A percentile compares a stretch with the other conserved stretches of the same genome.
These are phyloP conservation scores for Bipolaris sorokiniana DNA, from an alignment of 2,329 filamentous ascomycete species.

Conservation along the genomic window DNA sequence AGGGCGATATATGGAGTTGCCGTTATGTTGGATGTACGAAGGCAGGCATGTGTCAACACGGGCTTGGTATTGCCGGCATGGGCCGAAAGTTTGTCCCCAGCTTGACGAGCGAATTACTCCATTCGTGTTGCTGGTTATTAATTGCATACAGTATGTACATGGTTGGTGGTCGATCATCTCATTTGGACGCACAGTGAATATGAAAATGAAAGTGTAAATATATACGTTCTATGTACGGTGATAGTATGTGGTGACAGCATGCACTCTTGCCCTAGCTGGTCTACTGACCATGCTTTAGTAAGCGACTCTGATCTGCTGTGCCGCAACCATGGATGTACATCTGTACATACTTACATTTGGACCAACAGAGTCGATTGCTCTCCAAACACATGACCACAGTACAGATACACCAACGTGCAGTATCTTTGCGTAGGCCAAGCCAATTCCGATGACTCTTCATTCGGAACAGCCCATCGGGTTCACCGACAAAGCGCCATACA, in stretches of 20 bases:
- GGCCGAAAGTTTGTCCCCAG: neutral
- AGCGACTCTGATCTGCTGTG: too few relatives aligned
- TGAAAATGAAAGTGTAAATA: too few relatives aligned
- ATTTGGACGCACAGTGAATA: too few relatives aligned
- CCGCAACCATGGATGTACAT: too few relatives aligned
- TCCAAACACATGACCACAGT: neutral
- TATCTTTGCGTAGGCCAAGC: conserved; percentile 6
- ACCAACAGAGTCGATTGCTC: too few relatives aligned
- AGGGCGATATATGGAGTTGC: too few relatives aligned
- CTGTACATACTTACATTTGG: too few relatives aligned
- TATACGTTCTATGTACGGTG: neutral
- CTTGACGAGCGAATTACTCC: neutral
- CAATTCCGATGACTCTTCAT: neutral
- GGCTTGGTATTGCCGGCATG: neutral
- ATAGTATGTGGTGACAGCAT: neutral
- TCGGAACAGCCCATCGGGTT: neutral
- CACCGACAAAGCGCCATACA: conserved; percentile 22
- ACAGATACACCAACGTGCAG: conserved; percentile 4
- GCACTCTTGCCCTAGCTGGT: too few relatives aligned
- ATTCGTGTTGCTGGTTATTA: too few relatives aligned
- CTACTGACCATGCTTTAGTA: too few relatives aligned
- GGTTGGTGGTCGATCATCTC: too few relatives aligned
- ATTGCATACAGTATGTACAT: too few relatives aligned
- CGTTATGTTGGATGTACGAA: neutral
- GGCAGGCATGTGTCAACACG: neutral